Conservation (phyloP, 1,284 basidiomycete genomes). For the Sparassis latifolia region DNA sequence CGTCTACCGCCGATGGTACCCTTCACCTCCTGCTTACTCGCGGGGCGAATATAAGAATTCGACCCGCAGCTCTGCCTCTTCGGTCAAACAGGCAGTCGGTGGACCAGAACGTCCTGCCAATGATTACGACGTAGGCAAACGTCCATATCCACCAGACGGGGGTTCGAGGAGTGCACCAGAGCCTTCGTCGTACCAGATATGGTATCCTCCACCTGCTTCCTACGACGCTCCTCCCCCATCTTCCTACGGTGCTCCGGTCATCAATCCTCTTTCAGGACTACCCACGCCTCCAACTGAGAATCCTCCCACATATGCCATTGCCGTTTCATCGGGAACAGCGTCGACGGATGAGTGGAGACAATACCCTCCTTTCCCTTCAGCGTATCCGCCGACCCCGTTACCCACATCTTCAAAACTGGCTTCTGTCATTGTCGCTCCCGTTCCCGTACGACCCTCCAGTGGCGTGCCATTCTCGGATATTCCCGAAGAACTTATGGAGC, state of each 20-base stretch:
- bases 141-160: no score
- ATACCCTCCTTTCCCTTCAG: conserved; percentile 47
- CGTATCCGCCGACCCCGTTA: conserved; percentile 30
- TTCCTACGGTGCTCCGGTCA: conserved; percentile 20
- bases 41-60: no score
- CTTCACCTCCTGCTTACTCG: neutral
- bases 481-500: conserved; percentile 21
- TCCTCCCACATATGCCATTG: conserved; percentile 8
- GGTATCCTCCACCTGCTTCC: conserved; percentile 32
- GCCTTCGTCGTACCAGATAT: conserved; percentile 25
- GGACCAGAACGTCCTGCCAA: no score
- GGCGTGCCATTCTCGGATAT: conserved; percentile 22
- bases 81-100: no score
- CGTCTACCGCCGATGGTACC: conserved; percentile 33
- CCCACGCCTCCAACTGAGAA: conserved; percentile 20
- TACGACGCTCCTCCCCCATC: conserved; percentile 22
- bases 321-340: conserved; percentile 5
- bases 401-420: conserved; percentile 10
- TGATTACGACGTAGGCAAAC: no score
- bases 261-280: conserved; percentile 12
- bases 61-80: no score
- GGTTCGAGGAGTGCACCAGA: no score
- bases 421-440: conserved; percentile 9
- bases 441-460: conserved; percentile 12
- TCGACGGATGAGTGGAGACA: conserved; percentile 31